phyloP scores from a whole-genome alignment of 169 alveolate species.

The Plasmodium sp. region DNA sequence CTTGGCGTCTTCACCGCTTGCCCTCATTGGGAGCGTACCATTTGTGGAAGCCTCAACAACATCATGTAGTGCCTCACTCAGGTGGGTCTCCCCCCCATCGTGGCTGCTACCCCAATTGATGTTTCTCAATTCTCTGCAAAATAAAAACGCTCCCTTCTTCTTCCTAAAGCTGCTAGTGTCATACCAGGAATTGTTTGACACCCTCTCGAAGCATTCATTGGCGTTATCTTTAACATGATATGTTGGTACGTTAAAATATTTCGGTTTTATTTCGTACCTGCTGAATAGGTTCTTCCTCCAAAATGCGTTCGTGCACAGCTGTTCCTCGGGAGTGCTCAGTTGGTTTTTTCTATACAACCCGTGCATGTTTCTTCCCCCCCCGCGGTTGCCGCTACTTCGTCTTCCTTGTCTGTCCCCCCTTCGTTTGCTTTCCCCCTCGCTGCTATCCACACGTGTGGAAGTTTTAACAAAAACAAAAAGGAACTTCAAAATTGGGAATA shows the following conservation, averaged over 20 bases:
- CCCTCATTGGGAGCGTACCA: not conserved
- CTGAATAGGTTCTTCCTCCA: not conserved
- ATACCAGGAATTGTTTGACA: constrained; percentile 72
- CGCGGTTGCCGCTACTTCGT: not conserved
- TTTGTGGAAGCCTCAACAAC: not conserved
- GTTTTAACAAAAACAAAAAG: not conserved
- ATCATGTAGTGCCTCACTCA: not conserved
- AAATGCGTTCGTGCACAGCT: not conserved
- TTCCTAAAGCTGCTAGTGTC: constrained; percentile 39
- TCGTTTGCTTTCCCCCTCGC: not conserved
- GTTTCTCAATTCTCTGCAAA: constrained; percentile 39
- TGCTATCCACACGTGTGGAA: not conserved
- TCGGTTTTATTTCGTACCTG: constrained; percentile 28
- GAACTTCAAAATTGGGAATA: not conserved
- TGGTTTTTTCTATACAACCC: not conserved
- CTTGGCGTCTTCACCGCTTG: not conserved
- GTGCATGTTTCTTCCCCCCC: not conserved
- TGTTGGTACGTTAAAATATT: not conserved
- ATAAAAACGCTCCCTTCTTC: constrained; percentile 45
- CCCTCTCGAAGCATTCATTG: constrained; percentile 34
- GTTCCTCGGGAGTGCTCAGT: constrained; percentile 10
- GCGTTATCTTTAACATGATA: not conserved
- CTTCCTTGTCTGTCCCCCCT: not conserved
- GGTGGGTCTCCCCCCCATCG: not conserved
- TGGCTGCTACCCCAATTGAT: not conserved